Percentiles rank a stretch among this genome's conserved stretches.
Conservation (phyloP, 1,139 yeast genomes). For the Yamadazyma pseudoaaseri region DNA sequence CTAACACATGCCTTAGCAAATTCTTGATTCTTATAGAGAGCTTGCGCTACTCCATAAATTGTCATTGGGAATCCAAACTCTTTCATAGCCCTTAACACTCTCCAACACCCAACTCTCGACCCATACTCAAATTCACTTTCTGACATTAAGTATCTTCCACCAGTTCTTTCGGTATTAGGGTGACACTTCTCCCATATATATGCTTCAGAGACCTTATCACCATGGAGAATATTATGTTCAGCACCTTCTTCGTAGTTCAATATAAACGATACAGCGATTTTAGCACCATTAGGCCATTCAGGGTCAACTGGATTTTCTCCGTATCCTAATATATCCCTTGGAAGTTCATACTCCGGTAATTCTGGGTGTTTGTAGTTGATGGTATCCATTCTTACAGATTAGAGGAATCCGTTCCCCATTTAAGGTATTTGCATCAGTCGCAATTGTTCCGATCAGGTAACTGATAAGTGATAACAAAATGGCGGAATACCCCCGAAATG, state of each 20-base stretch:
- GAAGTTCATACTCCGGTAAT: constrained; percentile 17
- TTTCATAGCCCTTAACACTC: constrained; percentile 14
- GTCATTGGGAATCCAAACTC: constrained; percentile 15
- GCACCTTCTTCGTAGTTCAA: constrained; percentile 29
- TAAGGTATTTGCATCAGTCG: too few species aligned
- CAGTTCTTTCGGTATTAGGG: constrained; percentile 11
- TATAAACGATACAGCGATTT: constrained; percentile 14
- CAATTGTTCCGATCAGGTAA: too few species aligned
- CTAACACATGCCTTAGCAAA: constrained; percentile 17
- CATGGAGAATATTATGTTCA: constrained; percentile 13
- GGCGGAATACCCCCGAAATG: too few species aligned
- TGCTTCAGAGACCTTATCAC: constrained; percentile 19
- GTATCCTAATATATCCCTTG: constrained; percentile 15
- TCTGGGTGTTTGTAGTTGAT: constrained; percentile 10
- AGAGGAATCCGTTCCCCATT: too few species aligned
- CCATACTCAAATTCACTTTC: constrained; percentile 23
- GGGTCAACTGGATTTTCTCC: constrained; percentile 16
- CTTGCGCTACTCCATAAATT: constrained; percentile 15
- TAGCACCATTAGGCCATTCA: constrained; percentile 17
- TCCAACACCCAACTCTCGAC: constrained; percentile 15
- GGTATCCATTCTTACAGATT: too few species aligned
- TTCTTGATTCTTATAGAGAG: constrained; percentile 12
- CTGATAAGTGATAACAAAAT: too few species aligned
- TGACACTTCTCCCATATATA: constrained; percentile 26
- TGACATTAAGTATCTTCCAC: constrained; percentile 17